phyloP scores from a whole-genome alignment of 208 protist species.

The Leishmania aethiopica region DNA sequence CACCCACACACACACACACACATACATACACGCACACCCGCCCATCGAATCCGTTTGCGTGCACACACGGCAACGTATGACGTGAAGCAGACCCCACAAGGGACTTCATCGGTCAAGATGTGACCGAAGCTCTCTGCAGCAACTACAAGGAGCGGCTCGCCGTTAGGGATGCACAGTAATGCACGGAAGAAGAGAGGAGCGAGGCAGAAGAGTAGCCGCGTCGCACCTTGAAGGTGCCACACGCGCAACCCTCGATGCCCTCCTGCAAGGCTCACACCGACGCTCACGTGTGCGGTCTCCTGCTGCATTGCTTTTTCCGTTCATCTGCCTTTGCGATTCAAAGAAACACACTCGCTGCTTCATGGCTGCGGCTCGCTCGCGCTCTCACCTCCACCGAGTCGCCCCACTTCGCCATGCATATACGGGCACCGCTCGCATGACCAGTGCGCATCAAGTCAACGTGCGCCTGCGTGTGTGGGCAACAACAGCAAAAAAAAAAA shows the following conservation, averaged over 20 bases:
- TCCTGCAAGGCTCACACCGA: not conserved
- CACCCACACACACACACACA: not conserved
- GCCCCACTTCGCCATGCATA: not conserved
- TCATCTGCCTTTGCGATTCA: not conserved
- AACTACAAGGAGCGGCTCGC: not conserved
- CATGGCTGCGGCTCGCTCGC: not conserved
- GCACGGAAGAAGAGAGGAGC: not conserved
- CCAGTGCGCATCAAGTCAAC: not conserved
- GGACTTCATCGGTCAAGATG: not conserved
- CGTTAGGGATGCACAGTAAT: not conserved
- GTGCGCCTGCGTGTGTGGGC: not conserved
- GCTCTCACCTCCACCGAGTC: not conserved
- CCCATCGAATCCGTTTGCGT: not conserved
- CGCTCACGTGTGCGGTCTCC: not conserved
- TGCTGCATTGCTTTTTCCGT: not conserved
- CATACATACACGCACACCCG: not conserved
- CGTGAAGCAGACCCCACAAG: not conserved
- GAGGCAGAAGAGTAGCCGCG: not conserved
- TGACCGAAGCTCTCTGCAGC: too few species aligned
- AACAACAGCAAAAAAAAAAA: not conserved
- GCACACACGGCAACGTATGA: not conserved
- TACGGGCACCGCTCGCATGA: not conserved
- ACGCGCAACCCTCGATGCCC: not conserved
- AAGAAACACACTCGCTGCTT: not conserved
- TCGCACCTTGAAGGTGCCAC: too few species aligned